A percentile compares a stretch with the other conserved stretches of the same genome.
phyloP scores from a whole-genome alignment of 2,329 filamentous ascomycete genomes.

The Trichocomaceae sp. region DNA sequence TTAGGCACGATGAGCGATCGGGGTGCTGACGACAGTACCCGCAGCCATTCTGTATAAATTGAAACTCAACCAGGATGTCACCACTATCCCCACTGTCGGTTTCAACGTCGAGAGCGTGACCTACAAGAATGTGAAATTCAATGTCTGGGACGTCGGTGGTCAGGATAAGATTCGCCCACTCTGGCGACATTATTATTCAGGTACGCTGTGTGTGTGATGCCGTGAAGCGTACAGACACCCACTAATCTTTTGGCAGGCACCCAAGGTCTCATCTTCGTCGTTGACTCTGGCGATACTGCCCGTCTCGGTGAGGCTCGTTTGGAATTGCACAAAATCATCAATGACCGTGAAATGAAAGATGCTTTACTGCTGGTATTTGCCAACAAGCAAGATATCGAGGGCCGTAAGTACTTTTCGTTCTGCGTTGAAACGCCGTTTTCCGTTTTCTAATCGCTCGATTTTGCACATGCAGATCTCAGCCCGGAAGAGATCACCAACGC shows the following conservation, averaged over 20 bases:
- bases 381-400: slow-evolving; percentile 94
- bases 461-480: slow-evolving; percentile 57
- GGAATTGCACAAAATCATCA: slow-evolving; percentile 94
- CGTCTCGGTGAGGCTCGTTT: slow-evolving; percentile 89
- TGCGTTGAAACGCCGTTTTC: neutral
- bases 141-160: slow-evolving; percentile 97
- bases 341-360: slow-evolving; percentile 96
- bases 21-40: slow-evolving; percentile 1
- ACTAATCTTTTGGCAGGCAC: slow-evolving; percentile 59
- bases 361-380: slow-evolving; percentile 91
- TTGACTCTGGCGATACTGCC: slow-evolving; percentile 86
- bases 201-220: slow-evolving; percentile 38
- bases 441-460: slow-evolving; percentile 1
- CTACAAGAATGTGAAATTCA: slow-evolving; percentile 99
- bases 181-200: slow-evolving; percentile 95
- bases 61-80: slow-evolving; percentile 96
- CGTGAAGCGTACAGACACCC: neutral
- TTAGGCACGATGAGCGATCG: neutral
- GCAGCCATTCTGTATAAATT: slow-evolving; percentile 91
- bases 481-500: slow-evolving; percentile 73
- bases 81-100: slow-evolving; percentile 94
- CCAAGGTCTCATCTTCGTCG: slow-evolving; percentile 96
- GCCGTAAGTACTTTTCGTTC: slow-evolving; percentile 49
- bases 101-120: slow-evolving; percentile 99
- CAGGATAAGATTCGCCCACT: slow-evolving; percentile 98